Conservation (phyloP, 2,329 filamentous ascomycete species). For the Cercospora zeae-maydis region DNA sequence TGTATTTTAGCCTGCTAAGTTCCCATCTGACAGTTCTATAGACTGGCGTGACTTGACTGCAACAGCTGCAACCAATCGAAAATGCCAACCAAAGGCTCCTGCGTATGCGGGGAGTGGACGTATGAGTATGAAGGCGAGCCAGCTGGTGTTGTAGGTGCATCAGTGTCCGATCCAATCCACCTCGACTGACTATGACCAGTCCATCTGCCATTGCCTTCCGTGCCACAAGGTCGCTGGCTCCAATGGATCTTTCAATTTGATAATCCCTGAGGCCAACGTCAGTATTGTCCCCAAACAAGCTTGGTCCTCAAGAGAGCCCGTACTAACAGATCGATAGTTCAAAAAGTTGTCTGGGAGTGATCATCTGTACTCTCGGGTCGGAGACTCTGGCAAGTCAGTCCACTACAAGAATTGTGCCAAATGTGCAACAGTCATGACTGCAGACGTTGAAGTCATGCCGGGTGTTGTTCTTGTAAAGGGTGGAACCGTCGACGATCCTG, state of each 20-base stretch:
- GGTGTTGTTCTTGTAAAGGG: conserved; percentile 33
- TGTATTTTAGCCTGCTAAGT: neutral
- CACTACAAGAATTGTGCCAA: conserved; percentile 33
- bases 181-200: conserved; percentile 10
- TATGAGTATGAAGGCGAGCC: conserved; percentile 37
- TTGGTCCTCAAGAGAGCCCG: neutral
- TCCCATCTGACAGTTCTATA: neutral
- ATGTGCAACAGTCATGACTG: conserved; percentile 32
- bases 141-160: conserved; percentile 23
- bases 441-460: conserved; percentile 26
- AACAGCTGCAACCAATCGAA: neutral
- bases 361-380: conserved; percentile 28
- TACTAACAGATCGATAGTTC: conserved; percentile 24
- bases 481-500: conserved; percentile 34
- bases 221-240: conserved; percentile 34
- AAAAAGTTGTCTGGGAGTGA: conserved; percentile 31
- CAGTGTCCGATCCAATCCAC: too few relatives aligned
- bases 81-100: conserved; percentile 25
- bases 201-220: conserved; percentile 34
- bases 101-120: conserved; percentile 37
- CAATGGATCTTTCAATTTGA: conserved; percentile 32
- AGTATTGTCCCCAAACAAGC: neutral
- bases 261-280: conserved; percentile 30
- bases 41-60: neutral
- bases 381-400: conserved; percentile 34